Conservation (phyloP, 257 asterid genomes). For the Craterostigma plantagineum region DNA sequence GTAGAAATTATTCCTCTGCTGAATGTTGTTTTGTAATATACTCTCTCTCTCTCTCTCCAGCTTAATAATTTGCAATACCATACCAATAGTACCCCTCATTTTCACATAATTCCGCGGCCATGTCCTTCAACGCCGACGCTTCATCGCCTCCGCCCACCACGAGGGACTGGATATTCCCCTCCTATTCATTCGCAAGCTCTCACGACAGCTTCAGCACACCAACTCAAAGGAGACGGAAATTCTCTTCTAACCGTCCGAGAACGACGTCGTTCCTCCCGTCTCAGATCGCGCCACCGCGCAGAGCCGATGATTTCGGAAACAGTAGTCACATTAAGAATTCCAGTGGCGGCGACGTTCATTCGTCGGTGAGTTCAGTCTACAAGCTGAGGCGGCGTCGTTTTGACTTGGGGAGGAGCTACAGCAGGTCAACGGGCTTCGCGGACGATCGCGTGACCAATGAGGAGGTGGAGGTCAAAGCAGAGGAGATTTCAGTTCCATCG, state of each 20-base stretch:
- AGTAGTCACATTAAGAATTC: background rate
- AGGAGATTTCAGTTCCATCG: slow-evolving; percentile 12
- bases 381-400: slow-evolving; percentile 26
- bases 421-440: slow-evolving; percentile 21
- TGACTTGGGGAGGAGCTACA: slow-evolving; percentile 13
- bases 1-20: too few relatives aligned
- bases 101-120: slow-evolving; percentile 10
- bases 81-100: too few relatives aligned
- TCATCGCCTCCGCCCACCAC: slow-evolving; percentile 23
- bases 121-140: slow-evolving; percentile 35
- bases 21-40: too few relatives aligned
- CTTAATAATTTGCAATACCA: too few relatives aligned
- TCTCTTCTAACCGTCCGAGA: slow-evolving; percentile 27
- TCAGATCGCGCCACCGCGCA: background rate
- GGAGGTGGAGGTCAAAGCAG: slow-evolving; percentile 6
- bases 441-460: slow-evolving; percentile 10
- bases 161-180: slow-evolving; percentile 70
- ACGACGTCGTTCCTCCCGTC: slow-evolving; percentile 4
- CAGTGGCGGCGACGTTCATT: too few relatives aligned
- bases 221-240: slow-evolving; percentile 23
- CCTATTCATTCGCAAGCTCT: slow-evolving; percentile 38
- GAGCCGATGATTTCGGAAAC: slow-evolving; percentile 12
- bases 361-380: slow-evolving; percentile 6
- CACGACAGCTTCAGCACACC: slow-evolving; percentile 21
- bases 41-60: too few relatives aligned